Conservation (phyloP, 495 filamentous ascomycete genomes). For the Hypomontagnella monticulosa region DNA sequence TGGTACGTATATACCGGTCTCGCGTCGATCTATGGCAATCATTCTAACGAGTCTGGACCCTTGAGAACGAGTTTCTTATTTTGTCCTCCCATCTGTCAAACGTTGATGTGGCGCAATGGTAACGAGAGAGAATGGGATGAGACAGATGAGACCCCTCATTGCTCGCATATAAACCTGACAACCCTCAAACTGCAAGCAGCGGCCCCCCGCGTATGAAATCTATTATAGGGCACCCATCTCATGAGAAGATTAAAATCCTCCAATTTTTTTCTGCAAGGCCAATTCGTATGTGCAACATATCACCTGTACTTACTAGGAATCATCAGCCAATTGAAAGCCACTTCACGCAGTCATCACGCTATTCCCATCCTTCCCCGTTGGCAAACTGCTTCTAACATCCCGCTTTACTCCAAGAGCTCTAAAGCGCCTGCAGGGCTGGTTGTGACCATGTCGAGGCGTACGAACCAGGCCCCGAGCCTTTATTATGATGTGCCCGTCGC, state of each 20-base stretch:
- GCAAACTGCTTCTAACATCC: slow-evolving; percentile 8
- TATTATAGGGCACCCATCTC: slow-evolving; percentile 14
- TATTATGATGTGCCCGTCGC: slow-evolving; percentile 40
- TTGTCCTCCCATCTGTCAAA: slow-evolving; percentile 25
- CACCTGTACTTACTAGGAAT: slow-evolving; percentile 6
- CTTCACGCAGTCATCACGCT: slow-evolving; percentile 23
- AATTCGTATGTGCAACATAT: slow-evolving; percentile 25
- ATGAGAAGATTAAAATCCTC: slow-evolving; percentile 11
- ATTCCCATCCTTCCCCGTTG: slow-evolving; percentile 15
- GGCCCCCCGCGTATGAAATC: slow-evolving; percentile 16
- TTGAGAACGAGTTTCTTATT: slow-evolving; percentile 21
- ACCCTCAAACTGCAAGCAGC: slow-evolving; percentile 36
- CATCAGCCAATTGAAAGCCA: slow-evolving; percentile 17
- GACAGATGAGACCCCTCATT: slow-evolving; percentile 24
- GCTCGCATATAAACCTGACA: slow-evolving; percentile 37
- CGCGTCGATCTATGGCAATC: slow-evolving; percentile 29
- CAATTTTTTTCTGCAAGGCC: slow-evolving; percentile 15
- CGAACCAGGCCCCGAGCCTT: slow-evolving; percentile 12
- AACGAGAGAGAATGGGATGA: slow-evolving; percentile 23
- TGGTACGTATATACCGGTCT: slow-evolving; percentile 20
- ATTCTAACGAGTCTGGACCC: slow-evolving; percentile 35
- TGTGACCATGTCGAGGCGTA: slow-evolving; percentile 31
- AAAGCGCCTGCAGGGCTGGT: slow-evolving; percentile 18
- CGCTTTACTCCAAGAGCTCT: slow-evolving; percentile 13
- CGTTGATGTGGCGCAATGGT: slow-evolving; percentile 25